These are phyloP conservation scores for Trichoderma koningii DNA, from an alignment of 2,329 filamentous ascomycete species.

Conservation along the genomic window DNA sequence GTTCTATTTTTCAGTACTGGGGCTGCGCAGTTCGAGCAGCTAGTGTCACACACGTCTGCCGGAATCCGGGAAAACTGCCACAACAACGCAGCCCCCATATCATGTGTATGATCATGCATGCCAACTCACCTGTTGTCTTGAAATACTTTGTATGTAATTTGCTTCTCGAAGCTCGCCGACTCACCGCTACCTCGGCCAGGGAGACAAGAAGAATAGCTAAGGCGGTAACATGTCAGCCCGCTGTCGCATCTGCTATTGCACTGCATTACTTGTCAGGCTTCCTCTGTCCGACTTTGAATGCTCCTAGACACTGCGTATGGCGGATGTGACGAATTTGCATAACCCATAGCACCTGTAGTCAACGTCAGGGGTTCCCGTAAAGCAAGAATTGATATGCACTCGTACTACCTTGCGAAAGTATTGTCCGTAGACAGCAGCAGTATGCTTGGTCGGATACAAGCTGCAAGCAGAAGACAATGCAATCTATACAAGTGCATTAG, in stretches of 20 bases:
- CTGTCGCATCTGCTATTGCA: slow-evolving; percentile 5
- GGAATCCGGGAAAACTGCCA: not conserved
- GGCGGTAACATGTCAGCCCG: slow-evolving; percentile 15
- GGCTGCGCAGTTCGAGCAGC: not conserved
- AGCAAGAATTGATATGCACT: not conserved
- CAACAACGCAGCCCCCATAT: not conserved
- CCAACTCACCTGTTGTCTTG: not conserved
- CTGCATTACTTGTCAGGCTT: too few species aligned
- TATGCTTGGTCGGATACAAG: not conserved
- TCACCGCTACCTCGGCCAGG: slow-evolving; percentile 19
- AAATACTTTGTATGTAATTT: not conserved
- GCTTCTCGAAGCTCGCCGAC: slow-evolving; percentile 21
- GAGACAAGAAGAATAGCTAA: not conserved
- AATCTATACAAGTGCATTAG: not conserved
- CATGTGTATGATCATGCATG: slow-evolving; percentile 9
- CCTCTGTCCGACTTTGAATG: too few species aligned
- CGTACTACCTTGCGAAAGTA: not conserved
- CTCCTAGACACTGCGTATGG: too few species aligned
- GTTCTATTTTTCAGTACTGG: too few species aligned
- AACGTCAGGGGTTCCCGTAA: not conserved
- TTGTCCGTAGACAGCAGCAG: not conserved
- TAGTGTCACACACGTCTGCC: not conserved
- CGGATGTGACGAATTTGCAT: too few species aligned
- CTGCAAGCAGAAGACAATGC: not conserved
- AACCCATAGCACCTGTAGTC: not conserved